A percentile compares a stretch with the other conserved stretches of the same genome.
Conservation (phyloP, 176 grass and related monocot genomes). For the Carex myosuroides region DNA sequence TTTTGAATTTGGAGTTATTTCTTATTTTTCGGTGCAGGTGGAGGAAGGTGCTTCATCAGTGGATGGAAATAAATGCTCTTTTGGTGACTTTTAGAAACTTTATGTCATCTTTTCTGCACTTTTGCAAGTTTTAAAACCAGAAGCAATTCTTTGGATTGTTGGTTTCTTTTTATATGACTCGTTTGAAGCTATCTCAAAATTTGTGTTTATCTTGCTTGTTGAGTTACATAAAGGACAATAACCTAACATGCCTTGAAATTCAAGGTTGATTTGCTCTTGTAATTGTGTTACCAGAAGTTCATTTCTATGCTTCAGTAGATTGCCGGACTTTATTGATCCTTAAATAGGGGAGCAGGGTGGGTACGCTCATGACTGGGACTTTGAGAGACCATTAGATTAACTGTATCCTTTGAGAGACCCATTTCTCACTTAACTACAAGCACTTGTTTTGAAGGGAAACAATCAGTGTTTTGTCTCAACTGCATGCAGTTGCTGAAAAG, state of each 20-base stretch:
- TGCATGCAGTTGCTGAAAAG: too few relatives aligned
- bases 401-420: too few relatives aligned
- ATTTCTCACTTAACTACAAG: too few relatives aligned
- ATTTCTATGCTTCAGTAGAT: neutral
- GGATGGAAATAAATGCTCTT: constrained; percentile 15
- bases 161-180: neutral
- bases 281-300: neutral
- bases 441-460: too few relatives aligned
- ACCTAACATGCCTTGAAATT: neutral
- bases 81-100: neutral
- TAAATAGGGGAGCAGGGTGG: neutral
- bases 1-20: neutral
- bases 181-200: neutral
- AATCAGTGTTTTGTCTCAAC: too few relatives aligned
- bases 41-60: neutral
- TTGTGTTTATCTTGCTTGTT: neutral
- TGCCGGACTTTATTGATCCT: neutral
- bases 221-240: neutral
- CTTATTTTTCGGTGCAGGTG: neutral
- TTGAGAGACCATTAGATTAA: too few relatives aligned
- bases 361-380: too few relatives aligned
- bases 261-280: neutral
- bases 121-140: neutral
- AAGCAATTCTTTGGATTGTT: neutral
- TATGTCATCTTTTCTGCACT: neutral